Base-by-base conservation (phyloP, 208 protist species). In the Wallacemonas sp. region DNA sequence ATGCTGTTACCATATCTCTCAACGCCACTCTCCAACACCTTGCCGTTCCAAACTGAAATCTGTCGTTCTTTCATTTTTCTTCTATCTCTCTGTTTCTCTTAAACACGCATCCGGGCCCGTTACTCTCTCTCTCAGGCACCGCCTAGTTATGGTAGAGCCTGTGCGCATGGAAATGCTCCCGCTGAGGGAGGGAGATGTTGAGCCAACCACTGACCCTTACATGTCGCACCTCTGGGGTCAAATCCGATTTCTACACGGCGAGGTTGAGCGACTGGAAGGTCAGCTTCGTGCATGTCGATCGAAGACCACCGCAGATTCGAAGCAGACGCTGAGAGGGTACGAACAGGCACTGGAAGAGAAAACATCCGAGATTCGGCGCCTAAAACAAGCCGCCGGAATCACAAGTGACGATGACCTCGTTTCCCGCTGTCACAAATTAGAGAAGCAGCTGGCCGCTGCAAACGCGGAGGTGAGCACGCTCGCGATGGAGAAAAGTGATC, bases 231-330 rank as follows among this genome's bases (percentile, higher is more conserved):
- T 58, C 27, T 58, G 26, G 52, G 32, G 52, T 41, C 89, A 95
- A 48, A 92, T 95, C 39, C 72, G 46, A 6, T 92, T 93, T 82
- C 65, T 95, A 12, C 88, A 94, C 56, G 81, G 78, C 57, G 88
- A 94, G 61, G 83, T 94, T 26, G 85, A 94, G 27, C 68, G 88
- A 6, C 73, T 94, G 23, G 88, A 94, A 56, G 23, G 76, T 21
- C 76, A 84, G 26, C 63, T 83, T 0, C 47, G 32, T 24, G 58
- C 19, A 0, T 44, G 80, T 43, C 81, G 88, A 11, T 39, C 54
- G 27, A 74, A 80, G 32, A 44, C 68, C 3, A 62, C 47, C 9
- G 61, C 63, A 17, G 81, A 88, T 11, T 48, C 49, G 6, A 63
- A 61, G 19, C 49, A 67, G 43, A 30, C 80, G 17, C 26, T 68